Evolutionary conservation across 2,329 filamentous ascomycete genomes (phyloP), one percentile per base, ranked within the genome.

Genomic region (Beauveria pseudobassiana): DNA sequence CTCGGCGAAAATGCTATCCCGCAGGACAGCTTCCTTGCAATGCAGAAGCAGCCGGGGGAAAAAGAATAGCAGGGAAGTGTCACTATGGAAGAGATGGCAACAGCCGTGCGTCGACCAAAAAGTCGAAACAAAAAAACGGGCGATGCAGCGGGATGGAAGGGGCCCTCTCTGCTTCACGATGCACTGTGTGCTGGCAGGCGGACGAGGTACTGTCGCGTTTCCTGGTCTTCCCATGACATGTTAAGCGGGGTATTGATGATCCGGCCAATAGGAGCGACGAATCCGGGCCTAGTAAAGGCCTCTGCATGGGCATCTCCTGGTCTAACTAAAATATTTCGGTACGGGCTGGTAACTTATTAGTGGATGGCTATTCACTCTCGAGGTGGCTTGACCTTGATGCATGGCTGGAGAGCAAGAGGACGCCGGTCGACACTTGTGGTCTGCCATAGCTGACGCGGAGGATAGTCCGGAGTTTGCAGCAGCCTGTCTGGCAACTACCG

Each of bases 141-240:
- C 50, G 51, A 61, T 49, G 59, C 50, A 26, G 30, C 42, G 49
- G 50, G 24, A 59, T 53, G 57, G 49, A 53, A 46, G 16, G 28
- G 57, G 28, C 30, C 49, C 42, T 60, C 34, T n/a, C 24, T 59
- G 22, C 38, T 53, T 53, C 40, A 60, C 50, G 43, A 55, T 61
- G 51, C 28, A 38, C 34, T 38, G 34, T 38, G 34, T 38, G 34
- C 34, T 14, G 5, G 14, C 34, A 14, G 14, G 34, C 5, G 34
- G 5, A 38, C 34, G 34, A 38, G 34, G 34, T 38, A 38, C 34
- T 38, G 34, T 67, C 66, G 67, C 67, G 66, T 68, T 71, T 70
- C 67, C 67, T 66, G 12, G 9, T 58, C 48, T 70, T 38, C 65
- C 66, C 66, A 74, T 73, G 72, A 74, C 72, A 73, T 69, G 73